phyloP scores from a whole-genome alignment of 108 stramenopile species.

The Mediolabrus comicus region DNA sequence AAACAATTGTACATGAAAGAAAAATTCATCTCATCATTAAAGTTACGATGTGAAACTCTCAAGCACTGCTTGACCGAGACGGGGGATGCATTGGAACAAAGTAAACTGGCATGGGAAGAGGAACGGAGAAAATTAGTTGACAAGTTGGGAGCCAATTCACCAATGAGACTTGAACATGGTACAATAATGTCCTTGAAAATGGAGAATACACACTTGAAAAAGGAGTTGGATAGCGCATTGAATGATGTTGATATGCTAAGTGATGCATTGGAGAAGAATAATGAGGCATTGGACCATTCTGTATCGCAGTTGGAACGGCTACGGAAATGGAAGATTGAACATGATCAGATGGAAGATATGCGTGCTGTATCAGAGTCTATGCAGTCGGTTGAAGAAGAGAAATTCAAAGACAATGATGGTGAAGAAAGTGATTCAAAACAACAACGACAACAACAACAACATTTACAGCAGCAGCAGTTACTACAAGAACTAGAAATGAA shows the following conservation, averaged over 20 bases:
- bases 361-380: too few relatives aligned
- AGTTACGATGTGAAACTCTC: conserved; percentile 18
- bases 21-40: conserved; percentile 19
- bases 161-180: background rate
- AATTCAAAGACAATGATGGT: background rate
- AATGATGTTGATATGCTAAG: conserved; percentile 28
- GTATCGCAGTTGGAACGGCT: conserved; percentile 18
- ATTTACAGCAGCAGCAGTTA: too few relatives aligned
- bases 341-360: background rate
- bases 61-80: conserved; percentile 3
- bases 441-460: too few relatives aligned
- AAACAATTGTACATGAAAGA: conserved; percentile 18
- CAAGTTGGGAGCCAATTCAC: background rate
- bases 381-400: too few relatives aligned
- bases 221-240: conserved; percentile 20
- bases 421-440: too few relatives aligned
- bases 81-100: background rate
- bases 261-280: conserved; percentile 30
- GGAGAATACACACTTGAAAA: conserved; percentile 11
- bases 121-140: background rate
- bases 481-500: background rate
- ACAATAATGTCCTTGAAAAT: conserved; percentile 10
- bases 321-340: conserved; percentile 2
- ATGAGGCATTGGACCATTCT: conserved; percentile 12
- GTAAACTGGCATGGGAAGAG: conserved; percentile 17